These are phyloP conservation scores for Trifolium fragiferum DNA, from an alignment of 306 rosid species.

Conservation along the genomic window DNA sequence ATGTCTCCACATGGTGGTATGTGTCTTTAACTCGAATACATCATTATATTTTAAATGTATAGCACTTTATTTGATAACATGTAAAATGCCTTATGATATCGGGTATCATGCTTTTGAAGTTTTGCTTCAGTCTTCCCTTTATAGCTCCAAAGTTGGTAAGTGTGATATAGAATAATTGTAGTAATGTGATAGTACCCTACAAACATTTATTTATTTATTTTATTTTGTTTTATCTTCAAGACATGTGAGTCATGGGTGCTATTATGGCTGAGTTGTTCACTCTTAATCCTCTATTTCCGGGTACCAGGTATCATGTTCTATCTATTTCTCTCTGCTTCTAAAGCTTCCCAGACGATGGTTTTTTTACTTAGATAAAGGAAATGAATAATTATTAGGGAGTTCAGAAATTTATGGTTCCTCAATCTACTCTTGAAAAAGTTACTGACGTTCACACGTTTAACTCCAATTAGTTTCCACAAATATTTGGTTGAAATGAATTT, in stretches of 20 bases:
- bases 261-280: conserved; percentile 90
- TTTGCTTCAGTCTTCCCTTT: conserved; percentile 84
- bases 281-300: conserved; percentile 92
- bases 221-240: conserved; percentile 45
- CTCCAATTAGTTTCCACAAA: neutral
- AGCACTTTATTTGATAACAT: conserved; percentile 13
- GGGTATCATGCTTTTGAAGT: conserved; percentile 99
- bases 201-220: conserved; percentile 15
- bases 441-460: conserved; percentile 14
- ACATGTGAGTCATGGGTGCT: conserved; percentile 99
- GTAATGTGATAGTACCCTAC: neutral
- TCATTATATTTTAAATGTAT: conserved; percentile 3
- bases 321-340: neutral
- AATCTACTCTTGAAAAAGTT: conserved; percentile 1
- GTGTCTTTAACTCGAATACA: conserved; percentile 41
- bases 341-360: conserved; percentile 3
- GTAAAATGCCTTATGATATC: conserved; percentile 25
- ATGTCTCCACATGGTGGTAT: conserved; percentile 96
- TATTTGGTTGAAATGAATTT: conserved; percentile 19
- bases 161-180: conserved; percentile 7
- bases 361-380: neutral
- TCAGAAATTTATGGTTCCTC: conserved; percentile 21
- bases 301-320: conserved; percentile 62
- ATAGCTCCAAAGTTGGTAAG: conserved; percentile 94
- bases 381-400: conserved; percentile 9